A percentile compares a stretch with the other conserved stretches of the same genome.
These are phyloP conservation scores for Monosporascus sp. DNA, from an alignment of 2,329 filamentous ascomycete genomes.

Conservation along the genomic window DNA sequence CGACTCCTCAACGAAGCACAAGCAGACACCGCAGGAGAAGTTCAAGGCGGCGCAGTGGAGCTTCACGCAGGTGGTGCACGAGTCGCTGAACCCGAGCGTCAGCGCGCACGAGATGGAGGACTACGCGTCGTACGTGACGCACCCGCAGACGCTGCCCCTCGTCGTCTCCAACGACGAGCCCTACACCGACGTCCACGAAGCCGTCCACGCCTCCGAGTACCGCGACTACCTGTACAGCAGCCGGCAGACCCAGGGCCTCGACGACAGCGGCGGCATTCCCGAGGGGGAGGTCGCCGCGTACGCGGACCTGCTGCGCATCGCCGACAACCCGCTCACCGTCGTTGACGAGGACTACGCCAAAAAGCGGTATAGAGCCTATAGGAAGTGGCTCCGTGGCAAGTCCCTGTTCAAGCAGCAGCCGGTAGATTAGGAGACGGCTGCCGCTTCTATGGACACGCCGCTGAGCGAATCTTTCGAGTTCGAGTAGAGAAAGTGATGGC, in stretches of 20 bases:
- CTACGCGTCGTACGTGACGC: slow-evolving; percentile 81
- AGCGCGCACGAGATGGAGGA: slow-evolving; percentile 72
- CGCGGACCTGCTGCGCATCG: slow-evolving; percentile 67
- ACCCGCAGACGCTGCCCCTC: slow-evolving; percentile 83
- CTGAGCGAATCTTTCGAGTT: slow-evolving; percentile 15
- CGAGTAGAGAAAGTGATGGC: background rate
- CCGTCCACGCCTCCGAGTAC: slow-evolving; percentile 58
- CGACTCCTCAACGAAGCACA: slow-evolving; percentile 34
- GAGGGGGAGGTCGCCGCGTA: slow-evolving; percentile 70
- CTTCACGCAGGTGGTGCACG: slow-evolving; percentile 76
- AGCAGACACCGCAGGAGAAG: slow-evolving; percentile 64
- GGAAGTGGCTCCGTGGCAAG: slow-evolving; percentile 91
- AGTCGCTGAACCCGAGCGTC: slow-evolving; percentile 81
- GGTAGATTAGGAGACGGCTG: slow-evolving; percentile 39
- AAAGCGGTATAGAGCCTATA: slow-evolving; percentile 95
- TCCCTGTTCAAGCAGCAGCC: slow-evolving; percentile 91
- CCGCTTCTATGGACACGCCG: slow-evolving; percentile 7
- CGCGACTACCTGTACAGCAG: slow-evolving; percentile 72
- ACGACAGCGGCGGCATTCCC: slow-evolving; percentile 26
- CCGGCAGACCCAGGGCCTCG: slow-evolving; percentile 53
- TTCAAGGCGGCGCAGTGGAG: slow-evolving; percentile 82
- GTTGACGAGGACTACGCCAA: slow-evolving; percentile 80
- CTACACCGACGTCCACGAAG: background rate
- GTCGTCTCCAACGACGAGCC: slow-evolving; percentile 59
- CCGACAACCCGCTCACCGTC: slow-evolving; percentile 81